A percentile compares a stretch with the other conserved stretches of the same genome.
Evolutionary conservation across 805 yeast genomes (phyloP).

Genomic region (Metschnikowia reukaufii): DNA sequence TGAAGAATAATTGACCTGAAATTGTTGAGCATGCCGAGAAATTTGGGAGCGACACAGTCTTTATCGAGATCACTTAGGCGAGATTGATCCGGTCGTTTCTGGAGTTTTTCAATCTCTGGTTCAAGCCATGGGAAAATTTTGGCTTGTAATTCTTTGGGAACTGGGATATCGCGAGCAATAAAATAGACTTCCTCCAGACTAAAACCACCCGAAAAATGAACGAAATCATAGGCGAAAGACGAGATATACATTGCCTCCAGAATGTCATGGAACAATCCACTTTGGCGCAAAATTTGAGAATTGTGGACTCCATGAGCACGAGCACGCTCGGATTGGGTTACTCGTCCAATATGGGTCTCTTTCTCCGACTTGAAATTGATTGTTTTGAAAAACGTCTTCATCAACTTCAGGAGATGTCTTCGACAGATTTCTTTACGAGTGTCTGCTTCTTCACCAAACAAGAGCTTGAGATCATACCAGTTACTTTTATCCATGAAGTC

Average conservation of each 20-base stretch:
- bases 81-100: background rate
- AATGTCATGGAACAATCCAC: background rate
- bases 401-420: background rate
- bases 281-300: background rate
- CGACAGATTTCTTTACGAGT: background rate
- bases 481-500: constrained; percentile 1
- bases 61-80: background rate
- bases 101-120: background rate
- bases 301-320: background rate
- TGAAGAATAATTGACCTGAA: constrained; percentile 7
- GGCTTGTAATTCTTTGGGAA: background rate
- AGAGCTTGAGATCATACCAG: constrained; percentile 3
- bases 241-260: background rate
- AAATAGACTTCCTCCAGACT: background rate
- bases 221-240: background rate
- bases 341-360: background rate
- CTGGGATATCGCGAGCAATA: constrained; percentile 1
- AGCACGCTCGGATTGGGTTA: background rate
- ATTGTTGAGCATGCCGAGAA: constrained; percentile 6
- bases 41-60: background rate
- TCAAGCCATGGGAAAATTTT: constrained; percentile 9
- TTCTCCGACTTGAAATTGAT: background rate
- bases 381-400: background rate
- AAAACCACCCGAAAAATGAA: constrained; percentile 3
- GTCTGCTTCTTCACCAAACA: background rate